Evolutionary conservation across 2,329 filamentous ascomycete genomes (phyloP).

Genomic region (Westerdykella aurantiaca): DNA sequence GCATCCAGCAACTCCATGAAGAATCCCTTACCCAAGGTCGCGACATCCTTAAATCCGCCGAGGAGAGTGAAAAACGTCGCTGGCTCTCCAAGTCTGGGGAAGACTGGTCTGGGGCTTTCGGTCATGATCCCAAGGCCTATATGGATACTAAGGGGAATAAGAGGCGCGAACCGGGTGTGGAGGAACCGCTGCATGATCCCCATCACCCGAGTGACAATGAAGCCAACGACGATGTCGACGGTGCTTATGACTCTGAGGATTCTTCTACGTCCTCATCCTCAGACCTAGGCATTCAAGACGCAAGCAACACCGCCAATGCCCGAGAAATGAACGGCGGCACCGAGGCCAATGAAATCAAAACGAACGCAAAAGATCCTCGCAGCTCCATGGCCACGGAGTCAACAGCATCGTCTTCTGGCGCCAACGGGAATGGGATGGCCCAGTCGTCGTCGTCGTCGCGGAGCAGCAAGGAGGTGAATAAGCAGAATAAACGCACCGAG

Average conservation of each 20-base stretch:
- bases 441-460: slow-evolving; percentile 11
- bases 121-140: slow-evolving; percentile 62
- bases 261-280: slow-evolving; percentile 39
- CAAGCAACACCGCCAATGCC: slow-evolving; percentile 26
- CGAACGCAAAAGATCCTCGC: slow-evolving; percentile 15
- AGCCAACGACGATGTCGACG: slow-evolving; percentile 36
- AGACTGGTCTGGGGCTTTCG: slow-evolving; percentile 85
- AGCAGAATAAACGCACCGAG: slow-evolving; percentile 62
- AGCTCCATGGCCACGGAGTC: slow-evolving; percentile 21
- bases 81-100: slow-evolving; percentile 76
- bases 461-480: slow-evolving; percentile 55
- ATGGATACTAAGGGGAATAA: slow-evolving; percentile 50
- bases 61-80: slow-evolving; percentile 64
- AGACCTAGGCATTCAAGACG: slow-evolving; percentile 58
- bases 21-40: slow-evolving; percentile 71
- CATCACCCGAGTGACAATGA: slow-evolving; percentile 43
- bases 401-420: slow-evolving; percentile 11
- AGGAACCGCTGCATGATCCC: slow-evolving; percentile 49
- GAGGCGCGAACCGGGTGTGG: slow-evolving; percentile 51
- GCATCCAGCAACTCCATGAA: slow-evolving; percentile 72
- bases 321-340: slow-evolving; percentile 17
- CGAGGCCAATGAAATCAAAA: slow-evolving; percentile 8
- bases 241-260: slow-evolving; percentile 27
- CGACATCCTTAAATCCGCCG: slow-evolving; percentile 69
- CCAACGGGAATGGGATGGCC: slow-evolving; percentile 1